Percentiles rank a stretch among this genome's conserved stretches.
Evolutionary conservation across 129 eudicot species (phyloP).

Genomic region (Artemisia argyi): DNA sequence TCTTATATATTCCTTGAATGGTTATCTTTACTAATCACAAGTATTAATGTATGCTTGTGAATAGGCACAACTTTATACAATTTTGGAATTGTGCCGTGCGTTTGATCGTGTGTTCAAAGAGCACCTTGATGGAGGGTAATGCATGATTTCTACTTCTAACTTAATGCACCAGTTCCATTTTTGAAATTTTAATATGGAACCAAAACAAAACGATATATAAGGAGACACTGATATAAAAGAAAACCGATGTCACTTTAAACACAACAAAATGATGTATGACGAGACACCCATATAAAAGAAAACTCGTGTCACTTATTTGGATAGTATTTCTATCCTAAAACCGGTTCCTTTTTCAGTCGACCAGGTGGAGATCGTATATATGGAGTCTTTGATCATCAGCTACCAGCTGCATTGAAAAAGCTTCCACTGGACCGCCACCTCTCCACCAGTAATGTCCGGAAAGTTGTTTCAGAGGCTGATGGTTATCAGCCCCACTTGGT

Average conservation of each 20-base stretch:
- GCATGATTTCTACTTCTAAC: slow-evolving; percentile 21
- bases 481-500: slow-evolving; percentile 98
- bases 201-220: background rate
- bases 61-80: slow-evolving; percentile 93
- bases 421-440: slow-evolving; percentile 99
- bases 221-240: no score
- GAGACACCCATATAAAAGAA: no score
- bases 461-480: slow-evolving; percentile 97
- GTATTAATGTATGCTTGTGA: background rate
- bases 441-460: slow-evolving; percentile 73
- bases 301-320: no score
- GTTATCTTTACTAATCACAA: background rate
- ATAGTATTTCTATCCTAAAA: background rate
- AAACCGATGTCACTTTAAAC: background rate
- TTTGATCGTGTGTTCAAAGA: slow-evolving; percentile 93
- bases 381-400: slow-evolving; percentile 96
- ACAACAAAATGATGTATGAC: background rate
- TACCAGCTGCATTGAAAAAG: slow-evolving; percentile 96
- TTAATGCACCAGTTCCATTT: slow-evolving; percentile 3
- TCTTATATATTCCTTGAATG: slow-evolving; percentile 5
- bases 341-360: slow-evolving; percentile 53
- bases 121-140: slow-evolving; percentile 99
- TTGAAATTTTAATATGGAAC: slow-evolving; percentile 7
- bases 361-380: slow-evolving; percentile 95
- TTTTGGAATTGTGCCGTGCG: slow-evolving; percentile 96